Conservation (phyloP, 805 yeast genomes). For the Wickerhamomyces mucosus region DNA sequence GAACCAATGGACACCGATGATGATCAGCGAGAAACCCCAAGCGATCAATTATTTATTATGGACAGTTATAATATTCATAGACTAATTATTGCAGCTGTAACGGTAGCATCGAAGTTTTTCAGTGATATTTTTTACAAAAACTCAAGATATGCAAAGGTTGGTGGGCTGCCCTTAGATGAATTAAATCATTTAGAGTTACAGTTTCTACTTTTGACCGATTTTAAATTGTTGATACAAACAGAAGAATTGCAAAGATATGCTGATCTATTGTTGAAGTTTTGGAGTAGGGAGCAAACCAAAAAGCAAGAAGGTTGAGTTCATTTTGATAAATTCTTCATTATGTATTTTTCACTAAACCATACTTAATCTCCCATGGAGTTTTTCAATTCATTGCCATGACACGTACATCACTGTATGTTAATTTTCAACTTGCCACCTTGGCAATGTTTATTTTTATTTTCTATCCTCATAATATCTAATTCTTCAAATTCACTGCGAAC, state of each 20-base stretch:
- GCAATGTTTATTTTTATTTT: too few relatives aligned
- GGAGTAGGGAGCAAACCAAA: constrained; percentile 50
- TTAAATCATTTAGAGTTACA: constrained; percentile 88
- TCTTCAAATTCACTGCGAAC: too few relatives aligned
- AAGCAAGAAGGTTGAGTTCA: too few relatives aligned
- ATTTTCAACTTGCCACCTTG: too few relatives aligned
- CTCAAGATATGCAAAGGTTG: constrained; percentile 89
- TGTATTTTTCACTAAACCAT: too few relatives aligned
- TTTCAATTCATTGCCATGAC: too few relatives aligned
- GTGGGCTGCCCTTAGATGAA: constrained; percentile 90
- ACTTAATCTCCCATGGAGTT: too few relatives aligned
- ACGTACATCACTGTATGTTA: too few relatives aligned
- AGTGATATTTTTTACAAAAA: constrained; percentile 92
- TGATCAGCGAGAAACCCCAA: constrained; percentile 6
- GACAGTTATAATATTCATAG: constrained; percentile 94
- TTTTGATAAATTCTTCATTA: too few relatives aligned
- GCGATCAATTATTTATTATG: constrained; percentile 73
- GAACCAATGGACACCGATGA: constrained; percentile 14
- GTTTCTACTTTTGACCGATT: constrained; percentile 75
- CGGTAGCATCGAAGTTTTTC: constrained; percentile 91
- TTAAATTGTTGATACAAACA: constrained; percentile 75
- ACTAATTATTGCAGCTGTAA: constrained; percentile 85
- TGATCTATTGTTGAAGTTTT: constrained; percentile 72
- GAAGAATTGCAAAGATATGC: constrained; percentile 91
- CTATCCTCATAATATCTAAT: too few relatives aligned